phyloP scores from a whole-genome alignment of 768 basidiomycete genomes.

The Termitomyces sp. region DNA sequence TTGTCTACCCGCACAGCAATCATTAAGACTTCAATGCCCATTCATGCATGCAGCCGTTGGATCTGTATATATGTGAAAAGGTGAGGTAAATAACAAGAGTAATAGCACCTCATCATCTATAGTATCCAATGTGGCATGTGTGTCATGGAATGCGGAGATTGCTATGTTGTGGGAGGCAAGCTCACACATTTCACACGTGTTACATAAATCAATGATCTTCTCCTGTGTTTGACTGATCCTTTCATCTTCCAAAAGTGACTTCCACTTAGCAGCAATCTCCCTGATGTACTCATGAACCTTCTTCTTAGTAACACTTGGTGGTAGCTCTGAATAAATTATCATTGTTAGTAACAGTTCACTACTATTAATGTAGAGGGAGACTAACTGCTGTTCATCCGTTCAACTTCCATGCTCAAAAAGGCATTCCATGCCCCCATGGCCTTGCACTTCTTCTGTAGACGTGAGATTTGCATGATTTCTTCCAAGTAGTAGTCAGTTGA shows the following conservation, averaged over 20 bases:
- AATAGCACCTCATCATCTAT: background rate
- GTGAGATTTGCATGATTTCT: too few species aligned
- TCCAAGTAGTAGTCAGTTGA: too few species aligned
- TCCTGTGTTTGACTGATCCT: background rate
- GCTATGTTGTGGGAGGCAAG: background rate
- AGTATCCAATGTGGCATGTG: background rate
- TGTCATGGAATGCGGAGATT: background rate
- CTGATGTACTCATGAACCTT: background rate
- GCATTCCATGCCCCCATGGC: too few species aligned
- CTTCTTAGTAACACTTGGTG: background rate
- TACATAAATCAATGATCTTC: background rate
- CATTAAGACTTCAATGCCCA: background rate
- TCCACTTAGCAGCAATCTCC: background rate
- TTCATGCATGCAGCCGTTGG: background rate
- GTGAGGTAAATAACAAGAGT: background rate
- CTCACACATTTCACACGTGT: background rate
- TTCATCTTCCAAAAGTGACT: background rate
- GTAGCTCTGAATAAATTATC: too few species aligned
- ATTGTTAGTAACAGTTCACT: too few species aligned
- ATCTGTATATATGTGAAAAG: background rate
- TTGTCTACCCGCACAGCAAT: background rate
- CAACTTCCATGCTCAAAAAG: too few species aligned
- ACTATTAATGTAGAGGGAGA: too few species aligned
- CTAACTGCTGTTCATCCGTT: too few species aligned
- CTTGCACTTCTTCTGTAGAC: too few species aligned